A percentile compares a stretch with the other conserved stretches of the same genome.
phyloP scores from a whole-genome alignment of 306 rosid genomes.

The Senna siamea region DNA sequence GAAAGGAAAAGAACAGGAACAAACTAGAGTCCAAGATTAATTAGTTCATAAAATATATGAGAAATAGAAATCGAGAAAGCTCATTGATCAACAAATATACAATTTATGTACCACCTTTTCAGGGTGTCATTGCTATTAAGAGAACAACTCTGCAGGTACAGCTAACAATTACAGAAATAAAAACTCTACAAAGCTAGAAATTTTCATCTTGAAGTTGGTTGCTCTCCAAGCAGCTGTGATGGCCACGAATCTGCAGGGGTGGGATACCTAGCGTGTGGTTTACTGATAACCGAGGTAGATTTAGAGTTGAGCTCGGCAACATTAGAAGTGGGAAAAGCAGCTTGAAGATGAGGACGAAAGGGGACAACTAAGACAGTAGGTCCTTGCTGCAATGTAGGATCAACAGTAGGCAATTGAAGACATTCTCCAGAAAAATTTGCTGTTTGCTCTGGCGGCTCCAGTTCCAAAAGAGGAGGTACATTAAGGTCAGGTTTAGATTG shows the following conservation, averaged over 20 bases:
- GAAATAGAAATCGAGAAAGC: neutral
- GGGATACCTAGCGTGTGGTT: conserved; percentile 97
- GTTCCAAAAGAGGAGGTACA: conserved; percentile 52
- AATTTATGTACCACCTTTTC: neutral
- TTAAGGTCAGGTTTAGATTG: conserved; percentile 82
- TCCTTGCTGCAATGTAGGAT: conserved; percentile 59
- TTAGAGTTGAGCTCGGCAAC: conserved; percentile 44
- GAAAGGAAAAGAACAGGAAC: too few relatives aligned
- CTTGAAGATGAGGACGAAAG: conserved; percentile 50
- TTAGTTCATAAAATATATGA: neutral
- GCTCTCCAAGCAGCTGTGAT: conserved; percentile 66
- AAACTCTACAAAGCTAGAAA: neutral
- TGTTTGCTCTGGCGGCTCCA: conserved; percentile 42
- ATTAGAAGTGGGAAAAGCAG: conserved; percentile 45
- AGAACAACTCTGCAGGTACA: neutral
- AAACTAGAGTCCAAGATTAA: neutral
- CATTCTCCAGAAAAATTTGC: conserved; percentile 48
- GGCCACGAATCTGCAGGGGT: conserved; percentile 89
- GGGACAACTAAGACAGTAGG: conserved; percentile 75
- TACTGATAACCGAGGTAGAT: conserved; percentile 57
- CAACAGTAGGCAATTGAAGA: conserved; percentile 51
- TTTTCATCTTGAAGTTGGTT: conserved; percentile 36
- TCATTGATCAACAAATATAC: neutral
- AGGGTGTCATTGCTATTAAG: neutral
- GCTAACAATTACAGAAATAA: neutral